These are phyloP conservation scores for Boletellus ananas DNA, from an alignment of 768 basidiomycete genomes.

Conservation along the genomic window DNA sequence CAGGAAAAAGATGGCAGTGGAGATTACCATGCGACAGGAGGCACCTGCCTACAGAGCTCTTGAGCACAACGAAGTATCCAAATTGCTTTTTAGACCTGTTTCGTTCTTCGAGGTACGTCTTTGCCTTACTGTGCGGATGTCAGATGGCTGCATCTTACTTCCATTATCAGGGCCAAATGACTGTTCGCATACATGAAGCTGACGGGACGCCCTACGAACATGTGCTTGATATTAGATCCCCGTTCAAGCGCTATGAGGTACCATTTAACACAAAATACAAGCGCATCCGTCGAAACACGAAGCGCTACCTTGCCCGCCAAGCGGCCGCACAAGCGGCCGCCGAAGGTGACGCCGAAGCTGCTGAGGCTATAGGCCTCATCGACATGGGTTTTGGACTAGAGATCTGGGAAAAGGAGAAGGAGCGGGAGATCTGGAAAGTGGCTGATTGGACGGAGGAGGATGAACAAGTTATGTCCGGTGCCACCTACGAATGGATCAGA, in stretches of 20 bases:
- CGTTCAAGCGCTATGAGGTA: constrained; percentile 93
- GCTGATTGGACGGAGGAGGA: constrained; percentile 98
- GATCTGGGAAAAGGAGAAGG: constrained; percentile 94
- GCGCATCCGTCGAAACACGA: constrained; percentile 91
- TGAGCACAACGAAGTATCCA: constrained; percentile 64
- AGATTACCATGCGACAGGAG: constrained; percentile 90
- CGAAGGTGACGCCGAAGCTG: constrained; percentile 87
- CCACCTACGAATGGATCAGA: constrained; percentile 98
- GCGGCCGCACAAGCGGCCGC: constrained; percentile 91
- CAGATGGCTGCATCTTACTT: constrained; percentile 8
- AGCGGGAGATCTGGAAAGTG: constrained; percentile 93
- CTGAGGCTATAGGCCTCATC: constrained; percentile 89
- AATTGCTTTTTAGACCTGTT: constrained; percentile 75
- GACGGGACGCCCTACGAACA: constrained; percentile 99
- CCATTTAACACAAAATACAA: constrained; percentile 99
- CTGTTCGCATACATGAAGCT: constrained; percentile 97
- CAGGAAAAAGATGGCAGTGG: constrained; percentile 97
- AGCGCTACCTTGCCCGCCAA: constrained; percentile 91
- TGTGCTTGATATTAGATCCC: constrained; percentile 82
- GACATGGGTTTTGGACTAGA: constrained; percentile 93
- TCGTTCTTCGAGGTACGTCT: constrained; percentile 77
- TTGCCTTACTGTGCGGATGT: neutral
- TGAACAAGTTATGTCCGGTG: constrained; percentile 87
- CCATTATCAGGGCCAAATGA: constrained; percentile 81
- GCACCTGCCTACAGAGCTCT: constrained; percentile 68